Conservation (phyloP, 805 yeast genomes). For the Jamesozyma hellenica region DNA sequence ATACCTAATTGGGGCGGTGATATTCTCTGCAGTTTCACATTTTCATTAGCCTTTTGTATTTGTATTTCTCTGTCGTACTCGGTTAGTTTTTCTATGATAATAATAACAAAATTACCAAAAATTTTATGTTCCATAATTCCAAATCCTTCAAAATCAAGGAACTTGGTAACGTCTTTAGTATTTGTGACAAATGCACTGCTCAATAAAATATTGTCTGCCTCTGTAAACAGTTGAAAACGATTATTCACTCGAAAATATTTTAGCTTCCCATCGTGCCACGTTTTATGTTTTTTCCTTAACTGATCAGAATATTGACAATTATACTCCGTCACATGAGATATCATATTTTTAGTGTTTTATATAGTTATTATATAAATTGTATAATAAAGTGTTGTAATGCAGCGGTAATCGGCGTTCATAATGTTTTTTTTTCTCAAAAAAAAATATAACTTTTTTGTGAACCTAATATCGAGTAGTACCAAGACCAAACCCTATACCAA, state of each 20-base stretch:
- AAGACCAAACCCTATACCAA: constrained; percentile 39
- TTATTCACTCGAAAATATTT: constrained; percentile 16
- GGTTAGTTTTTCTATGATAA: constrained; percentile 11
- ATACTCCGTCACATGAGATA: constrained; percentile 19
- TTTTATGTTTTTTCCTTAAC: constrained; percentile 25
- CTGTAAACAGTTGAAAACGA: constrained; percentile 17
- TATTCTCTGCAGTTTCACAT: background rate
- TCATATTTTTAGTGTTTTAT: constrained; percentile 4
- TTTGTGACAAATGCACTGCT: constrained; percentile 21
- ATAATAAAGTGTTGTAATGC: too few species aligned
- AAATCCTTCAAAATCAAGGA: constrained; percentile 17
- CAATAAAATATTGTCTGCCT: constrained; percentile 17
- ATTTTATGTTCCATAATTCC: constrained; percentile 21
- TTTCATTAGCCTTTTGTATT: background rate
- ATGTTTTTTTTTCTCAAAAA: too few species aligned
- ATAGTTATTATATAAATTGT: too few species aligned
- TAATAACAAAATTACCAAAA: constrained; percentile 19
- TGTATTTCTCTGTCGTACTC: constrained; percentile 16
- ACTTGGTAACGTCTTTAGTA: constrained; percentile 11
- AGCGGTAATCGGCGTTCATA: too few species aligned
- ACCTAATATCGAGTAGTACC: constrained; percentile 17
- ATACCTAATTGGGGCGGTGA: background rate
- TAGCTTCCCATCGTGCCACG: constrained; percentile 29
- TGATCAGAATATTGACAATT: constrained; percentile 27
- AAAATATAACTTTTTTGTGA: background rate